Evolutionary conservation across 495 filamentous ascomycete species (phyloP), one percentile per base, ranked within the genome.

Genomic region (Aspergillus hancockii): DNA sequence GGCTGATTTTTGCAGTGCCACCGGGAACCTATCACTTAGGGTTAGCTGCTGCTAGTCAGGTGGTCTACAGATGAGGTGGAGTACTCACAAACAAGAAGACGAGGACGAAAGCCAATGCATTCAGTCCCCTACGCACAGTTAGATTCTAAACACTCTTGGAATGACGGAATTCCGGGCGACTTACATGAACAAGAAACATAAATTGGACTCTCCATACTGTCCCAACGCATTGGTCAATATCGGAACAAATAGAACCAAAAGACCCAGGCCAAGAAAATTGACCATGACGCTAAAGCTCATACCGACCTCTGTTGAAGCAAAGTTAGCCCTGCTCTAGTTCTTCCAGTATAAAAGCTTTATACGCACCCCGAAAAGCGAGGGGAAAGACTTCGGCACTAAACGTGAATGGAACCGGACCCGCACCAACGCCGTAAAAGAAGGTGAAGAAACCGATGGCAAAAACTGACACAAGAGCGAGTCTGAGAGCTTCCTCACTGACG

Each of bases 231-330:
- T 38, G 8, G 63, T 65, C 49, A 68, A 57, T 14, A n/a, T 43
- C 4, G 66, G 68, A 0, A 71, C 68, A 54, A 65, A 60, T n/a
- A 68, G 55, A 8, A 71, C 62, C 45, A 71, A 32, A 12, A 68
- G 53, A 1, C 68, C 62, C 0, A 71, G 60, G 13, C 62, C 60
- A 19, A 84, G 81, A 16, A 88, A 77, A 49, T 83, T 85, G 2
- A 82, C 87, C 30, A 87, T 86, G 12, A 90, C 87, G 8, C 87
- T 80, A 63, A 86, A 87, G 3, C 78, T 81, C 88, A 91, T 91
- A 43, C 88, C 88, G 14, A 88, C 77, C 64, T 90, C 68, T 71
- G 32, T 9, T 25, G 28, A 8, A 12, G 14, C 3, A 58, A 28
- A 52, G 53, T 55, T 32, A 43, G 43, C n/a, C n/a, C n/a, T n/a